phyloP scores from a whole-genome alignment of 352 stramenopile genomes.

The Globisporangium perplexum region DNA sequence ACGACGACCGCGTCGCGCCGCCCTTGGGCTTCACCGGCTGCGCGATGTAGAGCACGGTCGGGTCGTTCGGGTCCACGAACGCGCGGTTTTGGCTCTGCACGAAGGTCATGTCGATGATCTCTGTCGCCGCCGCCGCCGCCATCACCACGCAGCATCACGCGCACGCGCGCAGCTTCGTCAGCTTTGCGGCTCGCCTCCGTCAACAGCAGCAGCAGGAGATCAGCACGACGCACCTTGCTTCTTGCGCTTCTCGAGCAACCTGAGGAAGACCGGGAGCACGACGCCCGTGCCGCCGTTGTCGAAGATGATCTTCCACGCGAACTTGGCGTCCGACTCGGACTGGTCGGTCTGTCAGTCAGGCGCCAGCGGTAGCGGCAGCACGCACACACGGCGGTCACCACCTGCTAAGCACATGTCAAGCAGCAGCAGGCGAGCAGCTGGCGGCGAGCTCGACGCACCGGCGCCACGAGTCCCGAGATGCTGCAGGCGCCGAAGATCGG shows the following conservation, averaged over 20 bases:
- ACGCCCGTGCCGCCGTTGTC: constrained; percentile 78
- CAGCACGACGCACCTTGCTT: constrained; percentile 38
- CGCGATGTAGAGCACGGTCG: constrained; percentile 77
- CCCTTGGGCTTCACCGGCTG: constrained; percentile 44
- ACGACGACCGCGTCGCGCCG: constrained; percentile 8
- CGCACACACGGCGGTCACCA: not conserved
- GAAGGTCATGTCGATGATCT: constrained; percentile 65
- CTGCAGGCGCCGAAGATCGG: constrained; percentile 88
- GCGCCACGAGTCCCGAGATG: constrained; percentile 64
- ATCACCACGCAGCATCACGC: not conserved
- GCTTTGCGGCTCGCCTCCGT: not conserved
- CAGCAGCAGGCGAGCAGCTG: not conserved
- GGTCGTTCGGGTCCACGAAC: constrained; percentile 85
- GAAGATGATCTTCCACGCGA: constrained; percentile 81
- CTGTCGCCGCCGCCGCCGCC: constrained; percentile 13
- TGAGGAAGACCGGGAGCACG: constrained; percentile 79
- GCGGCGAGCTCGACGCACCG: constrained; percentile 20
- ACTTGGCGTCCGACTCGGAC: constrained; percentile 16
- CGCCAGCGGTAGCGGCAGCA: not conserved
- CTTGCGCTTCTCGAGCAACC: constrained; percentile 72
- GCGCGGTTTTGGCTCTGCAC: constrained; percentile 78
- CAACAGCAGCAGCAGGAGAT: not conserved
- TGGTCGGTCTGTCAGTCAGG: constrained; percentile 2
- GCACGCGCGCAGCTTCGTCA: not conserved
- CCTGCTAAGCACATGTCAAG: not conserved